Conservation (phyloP, 768 basidiomycete species). For the Psilocybe subaeruginosa region DNA sequence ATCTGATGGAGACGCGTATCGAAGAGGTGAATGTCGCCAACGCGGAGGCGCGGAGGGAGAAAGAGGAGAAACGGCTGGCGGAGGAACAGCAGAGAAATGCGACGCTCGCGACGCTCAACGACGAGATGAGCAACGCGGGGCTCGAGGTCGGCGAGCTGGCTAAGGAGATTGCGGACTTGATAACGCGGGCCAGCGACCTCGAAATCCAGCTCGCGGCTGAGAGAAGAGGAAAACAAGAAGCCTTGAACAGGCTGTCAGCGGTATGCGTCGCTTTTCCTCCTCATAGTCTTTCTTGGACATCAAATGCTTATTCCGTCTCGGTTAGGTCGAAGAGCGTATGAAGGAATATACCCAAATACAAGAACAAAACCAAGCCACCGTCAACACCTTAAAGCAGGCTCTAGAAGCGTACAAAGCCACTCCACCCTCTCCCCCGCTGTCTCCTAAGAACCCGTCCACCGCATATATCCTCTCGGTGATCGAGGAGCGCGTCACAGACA, state of each 20-base stretch:
- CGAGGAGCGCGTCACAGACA: slow-evolving; percentile 17
- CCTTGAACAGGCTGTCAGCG: background rate
- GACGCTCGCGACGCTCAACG: background rate
- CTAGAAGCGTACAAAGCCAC: slow-evolving; percentile 12
- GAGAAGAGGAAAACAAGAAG: background rate
- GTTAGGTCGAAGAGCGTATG: background rate
- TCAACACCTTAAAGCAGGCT: background rate
- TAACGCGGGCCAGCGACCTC: slow-evolving; percentile 13
- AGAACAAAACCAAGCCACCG: background rate
- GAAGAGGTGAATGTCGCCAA: background rate
- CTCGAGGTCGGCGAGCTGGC: slow-evolving; percentile 16
- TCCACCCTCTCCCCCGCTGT: slow-evolving; percentile 16
- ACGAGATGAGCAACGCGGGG: slow-evolving; percentile 6
- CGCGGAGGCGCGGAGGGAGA: background rate
- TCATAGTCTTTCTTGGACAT: background rate
- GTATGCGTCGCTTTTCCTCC: background rate
- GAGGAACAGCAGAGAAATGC: background rate
- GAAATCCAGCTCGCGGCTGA: background rate
- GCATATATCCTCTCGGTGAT: slow-evolving; percentile 22
- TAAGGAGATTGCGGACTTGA: slow-evolving; percentile 12
- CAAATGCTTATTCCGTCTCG: background rate
- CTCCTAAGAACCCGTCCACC: slow-evolving; percentile 6
- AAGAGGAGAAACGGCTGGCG: background rate
- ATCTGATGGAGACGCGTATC: background rate
- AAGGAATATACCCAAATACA: background rate